Percentiles rank a stretch among this genome's conserved stretches.
Evolutionary conservation across 2,329 filamentous ascomycete genomes (phyloP).

Genomic region (Microascus cirrosus): DNA sequence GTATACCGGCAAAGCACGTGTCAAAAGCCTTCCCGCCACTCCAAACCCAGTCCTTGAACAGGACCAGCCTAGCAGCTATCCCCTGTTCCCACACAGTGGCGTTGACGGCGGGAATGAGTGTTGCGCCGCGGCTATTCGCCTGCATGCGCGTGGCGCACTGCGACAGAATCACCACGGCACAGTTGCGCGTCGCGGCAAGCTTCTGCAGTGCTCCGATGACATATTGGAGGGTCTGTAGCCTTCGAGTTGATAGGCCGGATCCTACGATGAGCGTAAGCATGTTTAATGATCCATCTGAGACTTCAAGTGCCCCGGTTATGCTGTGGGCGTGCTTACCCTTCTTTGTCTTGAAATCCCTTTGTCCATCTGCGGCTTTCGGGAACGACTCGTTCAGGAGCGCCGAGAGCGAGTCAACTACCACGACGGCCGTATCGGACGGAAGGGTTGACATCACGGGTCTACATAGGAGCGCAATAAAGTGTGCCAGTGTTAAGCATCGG

Average conservation of each 20-base stretch:
- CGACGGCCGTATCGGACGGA: conserved; percentile 48
- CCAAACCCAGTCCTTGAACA: conserved; percentile 69
- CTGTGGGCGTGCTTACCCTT: conserved; percentile 21
- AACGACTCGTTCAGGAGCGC: conserved; percentile 68
- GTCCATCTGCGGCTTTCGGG: conserved; percentile 42
- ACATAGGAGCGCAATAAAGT: conserved; percentile 64
- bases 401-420: conserved; percentile 72
- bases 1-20: conserved; percentile 49
- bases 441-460: conserved; percentile 55
- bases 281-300: neutral
- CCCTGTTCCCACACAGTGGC: conserved; percentile 71
- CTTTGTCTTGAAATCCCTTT: conserved; percentile 22
- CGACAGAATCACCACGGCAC: conserved; percentile 65
- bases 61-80: conserved; percentile 58
- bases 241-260: conserved; percentile 25
- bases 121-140: conserved; percentile 45
- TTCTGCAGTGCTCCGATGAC: conserved; percentile 64
- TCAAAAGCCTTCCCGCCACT: conserved; percentile 31
- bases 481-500: conserved; percentile 48
- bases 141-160: conserved; percentile 78
- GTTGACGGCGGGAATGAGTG: conserved; percentile 64
- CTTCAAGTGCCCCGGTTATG: neutral
- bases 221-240: conserved; percentile 42
- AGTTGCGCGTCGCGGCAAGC: conserved; percentile 59
- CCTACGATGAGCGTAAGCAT: conserved; percentile 13